Evolutionary conservation across 345 rosid species (phyloP).

Genomic region (Mercurialis annua): DNA sequence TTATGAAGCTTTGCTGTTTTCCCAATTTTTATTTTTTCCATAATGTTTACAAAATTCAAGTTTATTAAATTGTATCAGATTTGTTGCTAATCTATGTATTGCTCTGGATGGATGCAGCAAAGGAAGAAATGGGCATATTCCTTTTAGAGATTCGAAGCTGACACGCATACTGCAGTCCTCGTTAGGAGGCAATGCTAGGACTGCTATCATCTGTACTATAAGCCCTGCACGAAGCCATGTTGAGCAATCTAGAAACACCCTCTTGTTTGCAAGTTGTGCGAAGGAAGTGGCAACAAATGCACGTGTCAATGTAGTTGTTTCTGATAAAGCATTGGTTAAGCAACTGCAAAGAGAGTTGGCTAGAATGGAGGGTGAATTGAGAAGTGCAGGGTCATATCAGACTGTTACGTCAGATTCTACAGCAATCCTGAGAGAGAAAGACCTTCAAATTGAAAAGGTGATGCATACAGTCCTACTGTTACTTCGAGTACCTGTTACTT

Average conservation of each 20-base stretch:
- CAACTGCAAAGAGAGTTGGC: slow-evolving; percentile 84
- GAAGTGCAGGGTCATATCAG: slow-evolving; percentile 41
- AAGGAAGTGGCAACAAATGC: slow-evolving; percentile 91
- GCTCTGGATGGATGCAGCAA: slow-evolving; percentile 61
- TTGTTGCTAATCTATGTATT: slow-evolving; percentile 9
- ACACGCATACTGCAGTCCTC: slow-evolving; percentile 92
- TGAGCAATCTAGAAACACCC: slow-evolving; percentile 91
- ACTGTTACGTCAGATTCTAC: slow-evolving; percentile 42
- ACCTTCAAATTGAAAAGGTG: slow-evolving; percentile 78
- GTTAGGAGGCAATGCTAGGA: slow-evolving; percentile 89
- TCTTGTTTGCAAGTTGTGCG: slow-evolving; percentile 93
- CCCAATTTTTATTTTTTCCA: background rate
- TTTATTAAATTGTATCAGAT: slow-evolving; percentile 1
- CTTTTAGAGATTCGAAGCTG: slow-evolving; percentile 91
- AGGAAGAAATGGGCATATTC: slow-evolving; percentile 84
- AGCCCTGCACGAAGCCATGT: slow-evolving; percentile 93
- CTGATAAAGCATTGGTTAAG: slow-evolving; percentile 85
- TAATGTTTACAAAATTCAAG: background rate
- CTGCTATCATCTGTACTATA: slow-evolving; percentile 86
- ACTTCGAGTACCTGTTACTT: background rate
- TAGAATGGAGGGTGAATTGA: slow-evolving; percentile 74
- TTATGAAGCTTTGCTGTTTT: background rate
- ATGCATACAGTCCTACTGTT: slow-evolving; percentile 10
- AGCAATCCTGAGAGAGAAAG: slow-evolving; percentile 59
- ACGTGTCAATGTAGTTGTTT: slow-evolving; percentile 77